Conservation (phyloP, 2,329 filamentous ascomycete species). For the Colletotrichum liriopes region DNA sequence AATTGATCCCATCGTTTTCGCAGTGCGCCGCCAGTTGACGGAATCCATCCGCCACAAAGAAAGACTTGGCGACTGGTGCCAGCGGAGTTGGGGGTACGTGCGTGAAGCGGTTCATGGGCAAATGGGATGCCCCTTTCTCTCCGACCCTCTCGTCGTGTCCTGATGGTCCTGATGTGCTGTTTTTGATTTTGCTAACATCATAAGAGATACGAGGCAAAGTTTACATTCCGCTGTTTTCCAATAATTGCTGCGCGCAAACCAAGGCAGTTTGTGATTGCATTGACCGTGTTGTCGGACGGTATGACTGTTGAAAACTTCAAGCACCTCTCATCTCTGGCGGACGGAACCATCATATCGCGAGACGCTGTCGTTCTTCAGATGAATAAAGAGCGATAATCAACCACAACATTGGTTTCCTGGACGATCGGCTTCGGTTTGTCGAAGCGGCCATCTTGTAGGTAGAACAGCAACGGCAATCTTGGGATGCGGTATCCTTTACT, state of each 20-base stretch:
- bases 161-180: neutral
- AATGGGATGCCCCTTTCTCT: neutral
- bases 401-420: neutral
- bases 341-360: constrained; percentile 7
- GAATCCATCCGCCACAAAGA: constrained; percentile 26
- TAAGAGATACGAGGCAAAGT: neutral
- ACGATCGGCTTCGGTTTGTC: neutral
- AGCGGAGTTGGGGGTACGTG: constrained; percentile 6
- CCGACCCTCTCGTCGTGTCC: neutral
- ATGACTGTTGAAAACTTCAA: neutral
- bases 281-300: neutral
- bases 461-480: neutral
- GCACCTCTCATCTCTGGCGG: neutral
- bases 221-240: neutral
- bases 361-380: neutral
- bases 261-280: neutral
- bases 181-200: neutral
- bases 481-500: neutral
- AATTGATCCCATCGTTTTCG: constrained; percentile 14
- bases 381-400: neutral
- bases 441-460: neutral
- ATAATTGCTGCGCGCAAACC: neutral
- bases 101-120: neutral
- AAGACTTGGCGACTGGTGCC: constrained; percentile 15
- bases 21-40: constrained; percentile 20